phyloP scores from a whole-genome alignment of 371 early-diverging fungal genomes.

The Dinochytrium kinnereticum region DNA sequence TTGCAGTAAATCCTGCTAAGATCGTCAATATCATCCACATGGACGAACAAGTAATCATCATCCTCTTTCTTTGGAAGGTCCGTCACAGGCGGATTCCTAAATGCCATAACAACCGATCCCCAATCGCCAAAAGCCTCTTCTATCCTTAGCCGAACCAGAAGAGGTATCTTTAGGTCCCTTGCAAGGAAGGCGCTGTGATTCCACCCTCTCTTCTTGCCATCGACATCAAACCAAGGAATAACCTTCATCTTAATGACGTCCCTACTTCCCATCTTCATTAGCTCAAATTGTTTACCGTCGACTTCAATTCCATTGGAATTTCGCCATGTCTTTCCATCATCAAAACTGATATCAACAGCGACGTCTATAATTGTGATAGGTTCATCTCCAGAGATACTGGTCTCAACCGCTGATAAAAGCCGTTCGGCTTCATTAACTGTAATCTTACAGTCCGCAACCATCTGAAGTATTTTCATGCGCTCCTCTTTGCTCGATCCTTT shows the following conservation, averaged over 20 bases:
- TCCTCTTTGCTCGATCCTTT: background rate
- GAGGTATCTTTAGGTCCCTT: background rate
- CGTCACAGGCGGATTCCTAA: background rate
- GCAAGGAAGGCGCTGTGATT: background rate
- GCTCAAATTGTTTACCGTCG: background rate
- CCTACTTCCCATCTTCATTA: constrained; percentile 9
- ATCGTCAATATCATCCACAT: constrained; percentile 14
- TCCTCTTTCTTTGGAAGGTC: background rate
- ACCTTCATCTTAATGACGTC: background rate
- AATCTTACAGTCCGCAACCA: background rate
- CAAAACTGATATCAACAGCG: background rate
- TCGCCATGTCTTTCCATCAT: background rate
- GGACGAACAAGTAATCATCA: constrained; percentile 6
- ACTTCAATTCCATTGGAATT: background rate
- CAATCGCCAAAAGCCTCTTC: constrained; percentile 8
- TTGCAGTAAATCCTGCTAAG: background rate
- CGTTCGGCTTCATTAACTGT: constrained; percentile 9
- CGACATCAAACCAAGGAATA: background rate
- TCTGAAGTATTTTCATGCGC: background rate
- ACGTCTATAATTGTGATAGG: constrained; percentile 1
- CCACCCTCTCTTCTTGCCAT: constrained; percentile 13
- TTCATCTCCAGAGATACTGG: constrained; percentile 4
- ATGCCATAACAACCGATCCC: background rate
- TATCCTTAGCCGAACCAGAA: constrained; percentile 2
- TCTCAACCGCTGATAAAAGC: background rate